These are phyloP conservation scores for Ochromonas danica DNA, from an alignment of 108 stramenopile genomes.

Conservation along the genomic window DNA sequence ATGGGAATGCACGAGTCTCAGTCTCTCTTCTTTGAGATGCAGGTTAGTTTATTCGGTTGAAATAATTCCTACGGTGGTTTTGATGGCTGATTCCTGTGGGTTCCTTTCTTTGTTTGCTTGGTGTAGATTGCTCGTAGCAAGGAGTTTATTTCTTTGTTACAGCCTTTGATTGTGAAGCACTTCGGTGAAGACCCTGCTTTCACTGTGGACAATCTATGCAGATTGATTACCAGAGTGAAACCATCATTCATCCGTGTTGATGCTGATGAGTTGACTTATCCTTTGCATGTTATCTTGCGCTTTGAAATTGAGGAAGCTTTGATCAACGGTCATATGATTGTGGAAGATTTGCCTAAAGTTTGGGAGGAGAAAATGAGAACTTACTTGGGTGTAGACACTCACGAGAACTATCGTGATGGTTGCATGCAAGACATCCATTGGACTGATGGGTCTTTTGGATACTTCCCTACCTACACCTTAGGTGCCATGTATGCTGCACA, in stretches of 20 bases:
- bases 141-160: too few relatives aligned
- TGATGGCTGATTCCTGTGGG: too few relatives aligned
- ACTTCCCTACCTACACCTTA: constrained; percentile 87
- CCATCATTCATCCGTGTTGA: constrained; percentile 76
- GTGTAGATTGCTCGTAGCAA: too few relatives aligned
- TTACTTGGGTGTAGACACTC: constrained; percentile 64
- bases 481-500: constrained; percentile 81
- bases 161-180: too few relatives aligned
- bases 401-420: constrained; percentile 73
- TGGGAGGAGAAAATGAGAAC: constrained; percentile 78
- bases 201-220: too few relatives aligned
- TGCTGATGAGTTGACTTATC: constrained; percentile 86
- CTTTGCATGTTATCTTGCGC: constrained; percentile 82
- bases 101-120: too few relatives aligned
- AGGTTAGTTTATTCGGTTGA: too few relatives aligned
- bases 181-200: too few relatives aligned
- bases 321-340: constrained; percentile 64
- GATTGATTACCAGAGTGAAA: too few relatives aligned
- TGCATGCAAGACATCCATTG: constrained; percentile 86
- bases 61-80: too few relatives aligned
- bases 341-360: constrained; percentile 65
- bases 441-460: constrained; percentile 71
- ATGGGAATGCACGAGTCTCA: constrained; percentile 89
- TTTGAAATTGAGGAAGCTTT: constrained; percentile 79
- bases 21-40: constrained; percentile 82